Evolutionary conservation across 768 basidiomycete genomes (phyloP).

Genomic region (Rhodotorula graminis): DNA sequence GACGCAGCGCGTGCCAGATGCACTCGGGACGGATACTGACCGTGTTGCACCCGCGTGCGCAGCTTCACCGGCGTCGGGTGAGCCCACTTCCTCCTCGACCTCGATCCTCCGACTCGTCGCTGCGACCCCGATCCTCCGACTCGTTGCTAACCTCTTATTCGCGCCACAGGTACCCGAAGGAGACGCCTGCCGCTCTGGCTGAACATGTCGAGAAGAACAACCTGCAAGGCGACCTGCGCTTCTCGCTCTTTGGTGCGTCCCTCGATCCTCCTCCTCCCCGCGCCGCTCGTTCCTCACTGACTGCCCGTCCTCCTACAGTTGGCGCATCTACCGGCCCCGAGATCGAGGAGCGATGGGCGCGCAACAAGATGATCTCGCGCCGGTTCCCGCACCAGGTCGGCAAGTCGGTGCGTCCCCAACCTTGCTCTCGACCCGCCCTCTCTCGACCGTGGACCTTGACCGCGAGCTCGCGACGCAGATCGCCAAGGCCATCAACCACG

Average conservation of each 20-base stretch:
- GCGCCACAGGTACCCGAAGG: constrained; percentile 38
- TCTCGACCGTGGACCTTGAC: too few relatives aligned
- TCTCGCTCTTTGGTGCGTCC: constrained; percentile 40
- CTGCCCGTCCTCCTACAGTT: neutral
- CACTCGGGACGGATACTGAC: neutral
- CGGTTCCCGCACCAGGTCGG: constrained; percentile 45
- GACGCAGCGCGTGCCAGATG: too few relatives aligned
- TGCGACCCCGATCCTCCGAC: neutral
- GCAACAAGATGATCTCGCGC: constrained; percentile 39
- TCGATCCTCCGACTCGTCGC: neutral
- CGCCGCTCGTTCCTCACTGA: neutral
- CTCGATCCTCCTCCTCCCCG: neutral
- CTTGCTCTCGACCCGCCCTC: too few relatives aligned
- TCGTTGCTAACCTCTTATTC: neutral
- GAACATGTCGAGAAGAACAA: constrained; percentile 43
- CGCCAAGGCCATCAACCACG: constrained; percentile 42
- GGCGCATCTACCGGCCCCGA: constrained; percentile 36
- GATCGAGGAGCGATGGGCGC: constrained; percentile 39
- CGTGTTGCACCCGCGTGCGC: neutral
- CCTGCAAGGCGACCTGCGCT: constrained; percentile 43
- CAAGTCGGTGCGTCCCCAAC: constrained; percentile 15
- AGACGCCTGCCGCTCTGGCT: constrained; percentile 38
- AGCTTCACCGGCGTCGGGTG: neutral
- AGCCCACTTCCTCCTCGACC: neutral
- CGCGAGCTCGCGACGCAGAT: constrained; percentile 8